Evolutionary conservation across 352 stramenopile genomes (phyloP).

Genomic region (Globisporangium yorkense): DNA sequence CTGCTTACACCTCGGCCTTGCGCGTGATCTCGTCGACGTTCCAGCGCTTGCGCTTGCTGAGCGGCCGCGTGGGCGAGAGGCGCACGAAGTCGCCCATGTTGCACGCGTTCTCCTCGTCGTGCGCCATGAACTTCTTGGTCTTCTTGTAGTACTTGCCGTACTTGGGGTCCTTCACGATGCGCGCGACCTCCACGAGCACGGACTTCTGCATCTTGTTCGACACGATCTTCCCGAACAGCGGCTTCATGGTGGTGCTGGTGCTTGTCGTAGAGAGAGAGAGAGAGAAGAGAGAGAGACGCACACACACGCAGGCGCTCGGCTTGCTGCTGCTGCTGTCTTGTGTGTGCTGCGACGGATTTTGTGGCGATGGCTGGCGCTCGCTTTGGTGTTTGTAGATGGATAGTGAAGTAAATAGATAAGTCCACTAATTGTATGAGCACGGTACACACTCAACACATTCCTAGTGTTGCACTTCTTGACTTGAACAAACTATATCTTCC

Average conservation of each 20-base stretch:
- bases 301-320: background rate
- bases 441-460: too few relatives aligned
- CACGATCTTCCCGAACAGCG: conserved; percentile 93
- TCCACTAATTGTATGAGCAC: too few relatives aligned
- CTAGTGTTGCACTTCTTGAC: too few relatives aligned
- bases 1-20: conserved; percentile 74
- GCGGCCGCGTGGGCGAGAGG: conserved; percentile 64
- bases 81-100: conserved; percentile 88
- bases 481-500: too few relatives aligned
- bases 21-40: conserved; percentile 88
- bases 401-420: too few relatives aligned
- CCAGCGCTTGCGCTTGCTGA: conserved; percentile 87
- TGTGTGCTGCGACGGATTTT: background rate
- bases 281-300: too few relatives aligned
- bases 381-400: too few relatives aligned
- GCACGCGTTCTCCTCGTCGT: conserved; percentile 93
- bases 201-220: conserved; percentile 97
- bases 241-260: conserved; percentile 57
- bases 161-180: conserved; percentile 93
- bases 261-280: background rate
- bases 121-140: conserved; percentile 97
- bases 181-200: conserved; percentile 92
- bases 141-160: conserved; percentile 94
- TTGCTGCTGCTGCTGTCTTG: background rate
- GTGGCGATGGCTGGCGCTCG: too few relatives aligned